phyloP scores from a whole-genome alignment of 768 basidiomycete genomes.

The Xerocomus spinulosus region DNA sequence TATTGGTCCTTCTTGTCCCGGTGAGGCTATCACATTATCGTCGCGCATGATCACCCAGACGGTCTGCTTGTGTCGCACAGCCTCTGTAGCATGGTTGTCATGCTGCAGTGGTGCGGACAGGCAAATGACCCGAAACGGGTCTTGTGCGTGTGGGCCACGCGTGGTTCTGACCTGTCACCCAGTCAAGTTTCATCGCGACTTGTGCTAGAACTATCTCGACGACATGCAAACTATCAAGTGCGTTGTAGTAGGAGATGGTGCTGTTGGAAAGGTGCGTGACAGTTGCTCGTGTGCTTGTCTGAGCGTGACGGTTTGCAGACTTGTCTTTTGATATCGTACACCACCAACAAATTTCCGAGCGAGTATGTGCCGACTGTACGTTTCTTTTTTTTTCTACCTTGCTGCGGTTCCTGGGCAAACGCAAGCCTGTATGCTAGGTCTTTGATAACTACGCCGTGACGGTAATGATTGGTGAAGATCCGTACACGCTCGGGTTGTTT shows the following conservation, averaged over 20 bases:
- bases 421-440: constrained; percentile 46
- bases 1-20: constrained; percentile 10
- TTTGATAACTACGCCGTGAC: constrained; percentile 99
- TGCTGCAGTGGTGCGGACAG: constrained; percentile 18
- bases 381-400: constrained; percentile 19
- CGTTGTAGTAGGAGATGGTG: constrained; percentile 97
- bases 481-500: constrained; percentile 96
- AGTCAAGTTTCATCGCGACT: constrained; percentile 17
- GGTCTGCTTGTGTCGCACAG: constrained; percentile 19
- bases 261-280: constrained; percentile 87
- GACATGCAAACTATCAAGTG: constrained; percentile 96
- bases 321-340: constrained; percentile 94
- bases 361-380: constrained; percentile 98
- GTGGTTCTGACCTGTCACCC: constrained; percentile 17
- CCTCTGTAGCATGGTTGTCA: constrained; percentile 30
- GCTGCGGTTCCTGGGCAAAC: constrained; percentile 12
- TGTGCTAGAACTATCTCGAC: constrained; percentile 14
- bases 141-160: constrained; percentile 17
- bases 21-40: constrained; percentile 17
- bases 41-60: constrained; percentile 5
- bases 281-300: not conserved
- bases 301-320: constrained; percentile 48
- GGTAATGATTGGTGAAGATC: constrained; percentile 99
- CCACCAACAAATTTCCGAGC: constrained; percentile 96
- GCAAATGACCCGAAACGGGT: constrained; percentile 23